Evolutionary conservation across 1,284 basidiomycete species (phyloP).

Genomic region (Boletus smithii): DNA sequence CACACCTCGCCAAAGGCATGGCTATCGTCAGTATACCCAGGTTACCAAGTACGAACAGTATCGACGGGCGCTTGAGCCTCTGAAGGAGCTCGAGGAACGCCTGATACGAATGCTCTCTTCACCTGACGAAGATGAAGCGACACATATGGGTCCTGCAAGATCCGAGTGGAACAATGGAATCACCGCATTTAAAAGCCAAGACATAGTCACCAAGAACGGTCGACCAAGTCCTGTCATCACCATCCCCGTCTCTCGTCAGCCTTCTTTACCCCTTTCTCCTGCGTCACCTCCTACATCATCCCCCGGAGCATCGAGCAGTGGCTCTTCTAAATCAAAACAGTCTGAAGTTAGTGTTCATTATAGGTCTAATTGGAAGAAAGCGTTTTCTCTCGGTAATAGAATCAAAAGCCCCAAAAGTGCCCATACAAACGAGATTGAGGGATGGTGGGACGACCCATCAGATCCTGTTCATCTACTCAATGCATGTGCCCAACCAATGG

Average conservation of each 20-base stretch:
- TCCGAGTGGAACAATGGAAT: slow-evolving; percentile 36
- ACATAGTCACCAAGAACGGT: slow-evolving; percentile 31
- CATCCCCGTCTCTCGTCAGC: slow-evolving; percentile 41
- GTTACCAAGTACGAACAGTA: slow-evolving; percentile 62
- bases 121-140: slow-evolving; percentile 55
- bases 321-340: slow-evolving; percentile 36
- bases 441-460: slow-evolving; percentile 80
- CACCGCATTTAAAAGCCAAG: slow-evolving; percentile 2
- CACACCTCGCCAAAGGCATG: slow-evolving; percentile 48
- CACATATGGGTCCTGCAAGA: slow-evolving; percentile 39
- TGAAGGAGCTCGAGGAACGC: slow-evolving; percentile 62
- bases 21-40: slow-evolving; percentile 44
- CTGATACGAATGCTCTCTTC: slow-evolving; percentile 62
- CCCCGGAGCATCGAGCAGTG: slow-evolving; percentile 31
- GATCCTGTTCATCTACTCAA: slow-evolving; percentile 72
- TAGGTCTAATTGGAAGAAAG: slow-evolving; percentile 70
- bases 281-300: slow-evolving; percentile 35
- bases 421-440: slow-evolving; percentile 64
- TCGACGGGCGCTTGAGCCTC: slow-evolving; percentile 56
- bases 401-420: slow-evolving; percentile 63
- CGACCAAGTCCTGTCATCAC: slow-evolving; percentile 49
- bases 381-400: slow-evolving; percentile 55
- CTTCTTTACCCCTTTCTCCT: slow-evolving; percentile 35
- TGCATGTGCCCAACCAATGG: slow-evolving; percentile 59
- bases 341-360: slow-evolving; percentile 62